Evolutionary conservation across 148 eudicot genomes (phyloP).

Genomic region (Nepenthes gracilis): DNA sequence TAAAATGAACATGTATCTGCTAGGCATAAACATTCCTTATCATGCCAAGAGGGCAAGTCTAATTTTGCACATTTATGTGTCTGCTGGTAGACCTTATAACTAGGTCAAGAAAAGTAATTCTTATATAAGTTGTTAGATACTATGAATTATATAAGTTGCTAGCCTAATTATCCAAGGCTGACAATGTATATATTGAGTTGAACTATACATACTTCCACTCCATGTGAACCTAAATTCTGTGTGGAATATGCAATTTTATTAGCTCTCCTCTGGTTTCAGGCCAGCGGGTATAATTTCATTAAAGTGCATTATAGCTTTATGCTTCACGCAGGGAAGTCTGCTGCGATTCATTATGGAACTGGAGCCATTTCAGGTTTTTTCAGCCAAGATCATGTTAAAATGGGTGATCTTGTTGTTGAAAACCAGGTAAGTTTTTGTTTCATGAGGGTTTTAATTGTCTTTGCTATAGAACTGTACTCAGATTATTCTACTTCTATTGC

Average conservation of each 20-base stretch:
- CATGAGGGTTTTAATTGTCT: background rate
- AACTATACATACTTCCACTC: no score
- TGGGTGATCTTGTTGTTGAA: conserved; percentile 70
- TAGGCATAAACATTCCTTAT: no score
- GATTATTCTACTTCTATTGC: background rate
- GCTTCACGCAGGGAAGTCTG: conserved; percentile 56
- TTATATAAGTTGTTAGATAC: no score
- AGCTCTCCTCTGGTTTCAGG: background rate
- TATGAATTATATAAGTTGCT: no score
- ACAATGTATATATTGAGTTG: no score
- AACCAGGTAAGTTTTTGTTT: conserved; percentile 39
- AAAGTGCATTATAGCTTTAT: background rate
- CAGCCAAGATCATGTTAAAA: conserved; percentile 62
- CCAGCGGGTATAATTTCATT: background rate
- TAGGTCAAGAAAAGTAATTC: no score
- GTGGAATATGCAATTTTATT: background rate
- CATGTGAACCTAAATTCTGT: no score
- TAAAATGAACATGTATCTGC: no score
- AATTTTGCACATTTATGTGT: no score
- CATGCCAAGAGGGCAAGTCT: no score
- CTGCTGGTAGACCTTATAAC: no score
- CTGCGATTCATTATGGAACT: conserved; percentile 83
- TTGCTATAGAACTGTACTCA: background rate
- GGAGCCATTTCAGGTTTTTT: conserved; percentile 90
- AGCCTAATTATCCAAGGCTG: no score